Conservation (phyloP, 2,329 filamentous ascomycete genomes). For the Stagonosporopsis cucurbitacearum region DNA sequence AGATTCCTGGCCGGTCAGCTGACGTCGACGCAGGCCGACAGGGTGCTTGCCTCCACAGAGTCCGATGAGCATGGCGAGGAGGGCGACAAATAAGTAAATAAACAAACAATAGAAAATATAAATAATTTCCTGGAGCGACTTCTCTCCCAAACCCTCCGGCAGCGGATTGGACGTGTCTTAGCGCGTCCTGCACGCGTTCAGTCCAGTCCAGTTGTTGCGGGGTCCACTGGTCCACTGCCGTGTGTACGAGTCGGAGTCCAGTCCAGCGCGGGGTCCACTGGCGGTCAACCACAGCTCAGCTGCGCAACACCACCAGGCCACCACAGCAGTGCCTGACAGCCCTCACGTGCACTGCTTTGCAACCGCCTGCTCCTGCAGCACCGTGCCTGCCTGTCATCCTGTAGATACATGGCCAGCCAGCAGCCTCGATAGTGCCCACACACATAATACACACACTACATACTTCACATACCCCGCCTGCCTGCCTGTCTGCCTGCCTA, state of each 20-base stretch:
- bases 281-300: slow-evolving; percentile 6
- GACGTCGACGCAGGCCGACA: not conserved
- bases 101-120: not conserved
- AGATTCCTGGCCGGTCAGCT: slow-evolving; percentile 70
- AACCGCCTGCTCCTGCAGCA: not conserved
- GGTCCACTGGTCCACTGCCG: no score
- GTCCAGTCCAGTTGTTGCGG: no score
- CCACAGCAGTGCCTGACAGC: slow-evolving; percentile 27
- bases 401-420: not conserved
- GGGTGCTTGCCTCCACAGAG: slow-evolving; percentile 60
- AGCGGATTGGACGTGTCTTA: slow-evolving; percentile 9
- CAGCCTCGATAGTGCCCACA: slow-evolving; percentile 1
- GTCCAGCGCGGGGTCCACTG: no score
- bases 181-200: slow-evolving; percentile 31
- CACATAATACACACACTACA: no score
- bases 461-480: no score
- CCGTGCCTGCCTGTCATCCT: slow-evolving; percentile 11
- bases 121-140: no score
- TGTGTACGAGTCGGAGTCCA: no score
- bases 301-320: slow-evolving; percentile 26
- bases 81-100: no score
- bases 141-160: not conserved
- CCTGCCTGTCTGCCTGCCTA: no score
- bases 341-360: slow-evolving; percentile 29
- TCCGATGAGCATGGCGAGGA: slow-evolving; percentile 70